A percentile compares a stretch with the other conserved stretches of the same genome.
These are phyloP conservation scores for Aspergillus hancockii DNA, from an alignment of 495 filamentous ascomycete genomes.

Conservation along the genomic window DNA sequence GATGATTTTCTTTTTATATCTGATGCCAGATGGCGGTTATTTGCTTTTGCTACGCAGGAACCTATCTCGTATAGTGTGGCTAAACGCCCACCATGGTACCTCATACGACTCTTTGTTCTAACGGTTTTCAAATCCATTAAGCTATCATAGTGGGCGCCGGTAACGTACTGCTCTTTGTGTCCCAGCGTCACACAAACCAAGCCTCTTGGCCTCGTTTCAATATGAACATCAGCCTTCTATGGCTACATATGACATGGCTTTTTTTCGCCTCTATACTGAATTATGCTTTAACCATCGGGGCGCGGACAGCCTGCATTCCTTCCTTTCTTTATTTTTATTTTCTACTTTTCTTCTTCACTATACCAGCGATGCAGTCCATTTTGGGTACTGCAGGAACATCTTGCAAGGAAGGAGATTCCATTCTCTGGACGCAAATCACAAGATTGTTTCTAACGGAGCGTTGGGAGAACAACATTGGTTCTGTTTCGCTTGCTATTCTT, in stretches of 20 bases:
- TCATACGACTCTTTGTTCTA: constrained; percentile 10
- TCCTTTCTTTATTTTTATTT: not conserved
- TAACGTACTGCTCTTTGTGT: not conserved
- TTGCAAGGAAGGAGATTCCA: constrained; percentile 48
- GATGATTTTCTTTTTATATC: constrained; percentile 18
- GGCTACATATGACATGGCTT: not conserved
- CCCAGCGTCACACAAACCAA: not conserved
- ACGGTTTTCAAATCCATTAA: not conserved
- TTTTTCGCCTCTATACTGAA: not conserved
- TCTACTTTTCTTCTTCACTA: not conserved
- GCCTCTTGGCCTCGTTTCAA: not conserved
- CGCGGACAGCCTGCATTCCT: not conserved
- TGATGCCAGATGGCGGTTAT: constrained; percentile 2
- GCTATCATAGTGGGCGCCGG: not conserved
- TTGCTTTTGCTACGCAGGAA: constrained; percentile 15
- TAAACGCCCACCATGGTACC: constrained; percentile 9
- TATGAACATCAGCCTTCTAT: not conserved
- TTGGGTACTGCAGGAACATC: constrained; percentile 65
- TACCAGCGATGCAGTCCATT: constrained; percentile 69
- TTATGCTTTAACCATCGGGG: not conserved
- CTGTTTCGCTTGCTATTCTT: constrained; percentile 26
- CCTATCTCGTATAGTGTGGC: constrained; percentile 3
- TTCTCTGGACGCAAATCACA: constrained; percentile 34
- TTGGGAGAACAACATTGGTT: constrained; percentile 63
- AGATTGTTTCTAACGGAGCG: constrained; percentile 69